Base-by-base conservation (phyloP, 2,329 filamentous ascomycete species). In the Lasiodiplodia theobromae region DNA sequence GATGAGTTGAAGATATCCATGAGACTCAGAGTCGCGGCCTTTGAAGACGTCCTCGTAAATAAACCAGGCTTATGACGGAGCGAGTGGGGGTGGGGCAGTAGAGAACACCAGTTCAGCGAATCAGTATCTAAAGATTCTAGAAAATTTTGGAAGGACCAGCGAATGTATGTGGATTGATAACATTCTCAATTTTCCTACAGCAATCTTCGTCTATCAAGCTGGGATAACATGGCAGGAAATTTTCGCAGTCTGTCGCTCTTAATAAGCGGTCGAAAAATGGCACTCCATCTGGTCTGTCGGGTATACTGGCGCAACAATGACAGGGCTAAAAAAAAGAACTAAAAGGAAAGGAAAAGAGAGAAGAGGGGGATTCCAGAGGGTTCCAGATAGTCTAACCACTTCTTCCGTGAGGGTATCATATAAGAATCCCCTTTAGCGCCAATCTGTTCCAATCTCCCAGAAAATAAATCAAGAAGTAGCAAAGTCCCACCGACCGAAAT, bases 131-230 rank as follows among this genome's bases (percentile, higher is more conserved):
- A 47, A 47, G 44, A 47, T 16, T 44, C 21, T 10, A 18, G n/a
- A 10, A 21, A 47, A 2, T 21, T 4, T 21, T 10, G 18, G 6
- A n/a, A 3, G 21, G 21, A 18, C 11, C 18, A 47, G 14, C 10
- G 44, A 18, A 14, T 21, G 44, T 47, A 11, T 21, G 18, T 6
- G n/a, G 7, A 47, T 21, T 8, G 18, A 12, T 47, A 34, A 10
- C 7, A 21, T 8, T 47, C 44, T 21, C 18, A 28, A 47, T 21
- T 47, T 47, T 47, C 44, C 44, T 47, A 28, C 34, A n/a, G 28
- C 37, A 52, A 16, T 28, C 49, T 67, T 21, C 47, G 28, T 64
- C 38, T 56, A 58, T 69, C 54, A 14, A 58, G 38, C 31, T 47
- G 60, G 25, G 4, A n/a, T 28, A 18, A 8, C 18, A 18, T 18